Conservation (phyloP, 129 eudicot genomes). For the Lonicera japonica region DNA sequence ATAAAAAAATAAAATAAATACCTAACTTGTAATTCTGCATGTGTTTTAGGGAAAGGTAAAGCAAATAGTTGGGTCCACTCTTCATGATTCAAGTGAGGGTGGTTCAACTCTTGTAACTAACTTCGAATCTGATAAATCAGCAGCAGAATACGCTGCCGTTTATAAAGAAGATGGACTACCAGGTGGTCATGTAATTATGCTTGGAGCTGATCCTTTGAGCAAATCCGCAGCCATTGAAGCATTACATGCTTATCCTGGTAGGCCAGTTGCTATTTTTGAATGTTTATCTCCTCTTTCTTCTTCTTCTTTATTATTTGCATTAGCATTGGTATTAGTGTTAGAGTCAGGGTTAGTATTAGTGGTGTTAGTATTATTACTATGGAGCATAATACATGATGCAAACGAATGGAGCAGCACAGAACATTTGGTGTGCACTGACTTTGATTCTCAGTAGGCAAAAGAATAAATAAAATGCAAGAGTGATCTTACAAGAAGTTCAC, state of each 20-base stretch:
- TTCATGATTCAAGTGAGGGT: constrained; percentile 59
- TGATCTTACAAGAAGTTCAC: background rate
- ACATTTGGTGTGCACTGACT: too few relatives aligned
- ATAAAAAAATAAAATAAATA: too few relatives aligned
- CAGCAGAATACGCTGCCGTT: constrained; percentile 74
- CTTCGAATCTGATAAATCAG: constrained; percentile 85
- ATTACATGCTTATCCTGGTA: constrained; percentile 91
- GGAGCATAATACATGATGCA: too few relatives aligned
- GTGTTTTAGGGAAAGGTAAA: constrained; percentile 80
- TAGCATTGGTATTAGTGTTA: background rate
- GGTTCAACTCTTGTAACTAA: constrained; percentile 62
- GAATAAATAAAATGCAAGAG: too few relatives aligned
- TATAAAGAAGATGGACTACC: constrained; percentile 76
- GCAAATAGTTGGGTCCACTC: constrained; percentile 99
- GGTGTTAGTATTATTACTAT: background rate
- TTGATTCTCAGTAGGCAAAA: background rate
- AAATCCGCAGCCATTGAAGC: constrained; percentile 78
- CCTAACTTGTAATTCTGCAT: background rate
- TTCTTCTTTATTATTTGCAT: background rate
- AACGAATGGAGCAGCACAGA: too few relatives aligned
- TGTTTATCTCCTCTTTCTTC: background rate
- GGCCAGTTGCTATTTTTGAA: background rate
- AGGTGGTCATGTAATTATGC: constrained; percentile 98
- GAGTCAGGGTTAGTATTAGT: background rate
- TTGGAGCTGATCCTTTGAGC: constrained; percentile 96